A percentile compares a stretch with the other conserved stretches of the same genome.
Evolutionary conservation across 2,329 filamentous ascomycete species (phyloP).

Genomic region (Aureobasidium sp.): DNA sequence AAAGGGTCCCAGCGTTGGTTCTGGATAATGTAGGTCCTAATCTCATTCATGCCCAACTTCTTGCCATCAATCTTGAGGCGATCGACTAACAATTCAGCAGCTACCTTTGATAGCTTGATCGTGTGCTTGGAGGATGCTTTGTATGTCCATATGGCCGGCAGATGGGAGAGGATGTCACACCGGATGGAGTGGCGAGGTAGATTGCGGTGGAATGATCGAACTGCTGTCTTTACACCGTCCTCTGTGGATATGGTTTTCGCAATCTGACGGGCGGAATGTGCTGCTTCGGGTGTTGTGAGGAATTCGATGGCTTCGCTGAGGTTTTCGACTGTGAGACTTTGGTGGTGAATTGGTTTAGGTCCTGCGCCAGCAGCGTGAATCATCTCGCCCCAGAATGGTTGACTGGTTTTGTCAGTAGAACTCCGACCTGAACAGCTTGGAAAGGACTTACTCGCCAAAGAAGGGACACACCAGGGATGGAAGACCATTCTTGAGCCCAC

Average conservation of each 20-base stretch:
- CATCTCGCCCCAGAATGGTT: slow-evolving; percentile 40
- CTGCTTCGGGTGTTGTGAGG: slow-evolving; percentile 26
- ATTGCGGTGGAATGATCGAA: slow-evolving; percentile 30
- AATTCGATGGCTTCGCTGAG: slow-evolving; percentile 31
- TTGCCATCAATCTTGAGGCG: neutral
- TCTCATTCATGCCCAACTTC: slow-evolving; percentile 1
- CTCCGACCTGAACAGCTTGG: slow-evolving; percentile 9
- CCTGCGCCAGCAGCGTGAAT: slow-evolving; percentile 35
- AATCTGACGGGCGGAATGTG: slow-evolving; percentile 15
- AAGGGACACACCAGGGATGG: neutral
- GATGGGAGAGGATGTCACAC: slow-evolving; percentile 57
- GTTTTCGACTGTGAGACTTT: slow-evolving; percentile 26
- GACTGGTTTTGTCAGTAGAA: slow-evolving; percentile 21
- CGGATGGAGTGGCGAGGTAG: neutral
- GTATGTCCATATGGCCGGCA: slow-evolving; percentile 57
- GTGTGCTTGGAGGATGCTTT: neutral
- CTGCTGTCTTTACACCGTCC: slow-evolving; percentile 33
- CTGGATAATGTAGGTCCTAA: neutral
- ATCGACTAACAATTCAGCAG: neutral
- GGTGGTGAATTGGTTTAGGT: slow-evolving; percentile 31
- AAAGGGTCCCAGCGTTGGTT: slow-evolving; percentile 1
- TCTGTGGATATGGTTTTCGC: slow-evolving; percentile 21
- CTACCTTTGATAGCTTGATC: slow-evolving; percentile 25
- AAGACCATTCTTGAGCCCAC: slow-evolving; percentile 26
- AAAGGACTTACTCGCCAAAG: slow-evolving; percentile 8